A percentile compares a stretch with the other conserved stretches of the same genome.
phyloP scores from a whole-genome alignment of 2,329 filamentous ascomycete species.

The Aspergillus piperis region DNA sequence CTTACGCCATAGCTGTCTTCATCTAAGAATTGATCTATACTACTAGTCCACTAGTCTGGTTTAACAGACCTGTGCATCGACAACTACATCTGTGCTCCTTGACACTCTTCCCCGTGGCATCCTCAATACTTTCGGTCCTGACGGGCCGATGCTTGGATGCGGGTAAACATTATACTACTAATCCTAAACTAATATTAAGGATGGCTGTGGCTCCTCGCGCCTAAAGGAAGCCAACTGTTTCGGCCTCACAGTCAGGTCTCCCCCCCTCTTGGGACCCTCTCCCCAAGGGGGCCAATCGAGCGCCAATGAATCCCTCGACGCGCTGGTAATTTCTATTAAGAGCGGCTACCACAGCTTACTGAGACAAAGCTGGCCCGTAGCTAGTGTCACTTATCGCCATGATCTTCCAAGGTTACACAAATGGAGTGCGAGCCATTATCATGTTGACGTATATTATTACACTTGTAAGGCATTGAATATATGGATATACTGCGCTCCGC shows the following conservation, averaged over 20 bases:
- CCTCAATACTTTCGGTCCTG: neutral
- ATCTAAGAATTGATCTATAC: neutral
- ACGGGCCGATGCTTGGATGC: neutral
- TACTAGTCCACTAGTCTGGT: neutral
- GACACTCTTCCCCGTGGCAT: neutral
- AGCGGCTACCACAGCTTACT: neutral
- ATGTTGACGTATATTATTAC: constrained; percentile 3
- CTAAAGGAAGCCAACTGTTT: constrained; percentile 4
- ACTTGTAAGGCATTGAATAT: neutral
- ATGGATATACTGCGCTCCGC: neutral
- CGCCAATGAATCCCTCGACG: neutral
- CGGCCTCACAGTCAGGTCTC: neutral
- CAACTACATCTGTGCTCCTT: neutral
- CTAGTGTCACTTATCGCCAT: neutral
- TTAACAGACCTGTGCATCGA: neutral
- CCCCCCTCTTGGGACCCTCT: neutral
- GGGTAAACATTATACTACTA: neutral
- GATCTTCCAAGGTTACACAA: neutral
- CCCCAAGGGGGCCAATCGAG: neutral
- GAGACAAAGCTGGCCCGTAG: neutral
- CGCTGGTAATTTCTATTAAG: neutral
- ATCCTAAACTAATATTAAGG: neutral
- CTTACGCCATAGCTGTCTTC: neutral
- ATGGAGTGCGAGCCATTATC: neutral
- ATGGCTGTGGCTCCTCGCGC: neutral